These are phyloP conservation scores for Aureobasidium melanogenum DNA, from an alignment of 2,329 filamentous ascomycete species.

Conservation along the genomic window DNA sequence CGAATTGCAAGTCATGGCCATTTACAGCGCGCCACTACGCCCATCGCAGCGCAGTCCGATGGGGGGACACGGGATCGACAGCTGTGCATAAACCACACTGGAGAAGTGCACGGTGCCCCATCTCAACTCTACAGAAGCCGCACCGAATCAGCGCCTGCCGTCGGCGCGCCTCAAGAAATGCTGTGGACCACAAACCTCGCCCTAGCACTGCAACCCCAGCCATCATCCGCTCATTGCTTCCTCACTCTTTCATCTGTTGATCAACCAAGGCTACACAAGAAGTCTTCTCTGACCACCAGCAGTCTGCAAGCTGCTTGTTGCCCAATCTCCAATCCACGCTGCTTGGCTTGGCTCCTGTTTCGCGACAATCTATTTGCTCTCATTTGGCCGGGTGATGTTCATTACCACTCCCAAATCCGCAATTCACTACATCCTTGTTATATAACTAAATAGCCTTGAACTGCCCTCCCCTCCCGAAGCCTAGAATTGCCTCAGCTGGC, in stretches of 20 bases:
- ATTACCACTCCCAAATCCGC: not conserved
- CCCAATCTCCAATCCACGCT: not conserved
- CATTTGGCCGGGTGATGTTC: not conserved
- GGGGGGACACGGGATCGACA: slow-evolving; percentile 1
- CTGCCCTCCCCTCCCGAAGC: not conserved
- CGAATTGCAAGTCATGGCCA: not conserved
- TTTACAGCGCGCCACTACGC: not conserved
- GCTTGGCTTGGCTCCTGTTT: not conserved
- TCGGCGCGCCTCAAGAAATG: not conserved
- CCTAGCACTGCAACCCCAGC: not conserved
- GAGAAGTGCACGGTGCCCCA: not conserved
- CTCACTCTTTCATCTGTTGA: not conserved
- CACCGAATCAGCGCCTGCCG: not conserved
- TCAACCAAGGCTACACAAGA: not conserved
- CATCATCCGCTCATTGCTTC: not conserved
- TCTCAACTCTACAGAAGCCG: not conserved
- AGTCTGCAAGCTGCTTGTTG: not conserved
- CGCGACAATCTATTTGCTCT: not conserved
- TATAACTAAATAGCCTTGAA: not conserved
- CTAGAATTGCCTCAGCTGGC: not conserved
- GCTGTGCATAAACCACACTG: not conserved
- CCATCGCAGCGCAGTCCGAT: slow-evolving; percentile 6
- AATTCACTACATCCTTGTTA: not conserved
- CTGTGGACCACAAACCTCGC: not conserved
- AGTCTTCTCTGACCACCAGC: not conserved